Base-by-base conservation (phyloP, 2,329 filamentous ascomycete genomes). In the Aspergillus bombycis region DNA sequence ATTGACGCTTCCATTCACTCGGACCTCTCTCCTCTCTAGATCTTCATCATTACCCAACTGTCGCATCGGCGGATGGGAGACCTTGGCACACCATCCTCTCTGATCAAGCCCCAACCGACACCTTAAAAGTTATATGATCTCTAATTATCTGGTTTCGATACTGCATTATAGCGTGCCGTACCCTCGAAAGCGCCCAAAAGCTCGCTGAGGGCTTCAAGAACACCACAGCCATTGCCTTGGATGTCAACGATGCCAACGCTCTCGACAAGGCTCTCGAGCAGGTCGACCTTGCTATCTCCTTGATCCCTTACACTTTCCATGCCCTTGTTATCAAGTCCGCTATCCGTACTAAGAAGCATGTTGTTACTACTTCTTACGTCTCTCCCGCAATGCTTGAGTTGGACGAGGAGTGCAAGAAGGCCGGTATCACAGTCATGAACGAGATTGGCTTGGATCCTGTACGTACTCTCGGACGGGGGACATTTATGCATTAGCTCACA, bases 351-450 rank as follows among this genome's bases (percentile, higher is more conserved):
- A 97, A 97, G 91, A 97, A 94, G 86, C 84, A 98, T 83, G 93
- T 98, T 65, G 94, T 98, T 75, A 97, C 94, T 63, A 97, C 94
- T 34, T 93, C 89, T 69, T 98, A 98, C 77, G 91, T 97, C 70
- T 96, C 92, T 5, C 93, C 93, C 4, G 92, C 92, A 68, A 97
- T 97, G 93, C 80, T 90, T 82, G 94, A 94, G 83, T 88, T 98
- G 57, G 91, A 97, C 74, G 84, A 89, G 72, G 83, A 90, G 72
- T 88, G 86, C 78, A 96, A 97, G 85, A 91, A 90, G 67, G 94
- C 94, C 21, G 94, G 93, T 65, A 97, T 97, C 77, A 96, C 93
- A 12, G 94, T 97, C 76, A 94, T 97, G 91, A 97, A 98, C 82
- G 94, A 98, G 86, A 96, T 96, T 75, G 93, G 93, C 66, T 75